Evolutionary conservation across 2,329 filamentous ascomycete species (phyloP), one percentile per base, ranked within the genome.

Genomic region (Fusarium sp.): DNA sequence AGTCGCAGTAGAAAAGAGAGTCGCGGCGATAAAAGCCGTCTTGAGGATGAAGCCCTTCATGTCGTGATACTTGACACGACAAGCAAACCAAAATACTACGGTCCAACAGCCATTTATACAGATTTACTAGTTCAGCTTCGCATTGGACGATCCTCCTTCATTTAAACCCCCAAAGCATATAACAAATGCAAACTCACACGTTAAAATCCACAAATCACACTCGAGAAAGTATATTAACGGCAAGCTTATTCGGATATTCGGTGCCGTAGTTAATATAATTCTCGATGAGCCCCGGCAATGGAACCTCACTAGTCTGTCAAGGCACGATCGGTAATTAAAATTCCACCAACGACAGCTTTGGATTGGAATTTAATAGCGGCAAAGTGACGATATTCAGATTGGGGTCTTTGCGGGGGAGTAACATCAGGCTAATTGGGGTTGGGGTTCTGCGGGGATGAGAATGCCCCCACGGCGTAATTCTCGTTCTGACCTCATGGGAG

Each of bases 141-240:
- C 10, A 39, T 59, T 39, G 35, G 36, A 27, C 17, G 20, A 8
- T 56, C 14, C 27, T 62, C 41, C 29, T 27, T 39, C 35, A 52
- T 58, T 33, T 27, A 12, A 9, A 22, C 60, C 56, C 57, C 36
- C 57, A 45, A 52, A 47, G 25, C 8, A 14, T 17, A 36, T 4
- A 33, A 27, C 20, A 10, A 3, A 36, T 33, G 7, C 13, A 20
- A 22, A 22, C 17, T 15, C 18, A n/a, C 0, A 1, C 18, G 0
- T 20, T 14, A 50, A 57, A 68, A 29, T 68, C 65, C 65, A 68
- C 65, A 57, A 68, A 68, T 68, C 57, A 68, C 3, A 12, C 29
- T 29, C 9, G 14, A 62, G 35, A 6, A 29, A 14, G 17, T 9
- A n/a, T 7, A 31, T 27, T 27, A 15, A 41, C 9, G 38, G 35